Evolutionary conservation across 106 monocot species (phyloP).

Genomic region (Dioscorea dumetorum): DNA sequence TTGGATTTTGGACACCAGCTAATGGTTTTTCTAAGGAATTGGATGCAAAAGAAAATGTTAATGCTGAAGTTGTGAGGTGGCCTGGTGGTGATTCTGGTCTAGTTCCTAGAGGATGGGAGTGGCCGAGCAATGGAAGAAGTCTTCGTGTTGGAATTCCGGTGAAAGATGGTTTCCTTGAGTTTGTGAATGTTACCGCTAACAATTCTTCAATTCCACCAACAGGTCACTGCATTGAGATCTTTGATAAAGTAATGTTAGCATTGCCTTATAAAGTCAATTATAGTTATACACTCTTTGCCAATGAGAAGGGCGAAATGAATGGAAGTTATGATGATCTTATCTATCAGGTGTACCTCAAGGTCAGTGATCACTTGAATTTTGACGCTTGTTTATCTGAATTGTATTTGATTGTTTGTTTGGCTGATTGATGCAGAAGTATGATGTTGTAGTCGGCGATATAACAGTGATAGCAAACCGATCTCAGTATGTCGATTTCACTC

Average conservation of each 20-base stretch:
- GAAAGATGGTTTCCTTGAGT: slow-evolving; percentile 29
- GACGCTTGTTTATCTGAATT: not conserved
- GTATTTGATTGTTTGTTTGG: not conserved
- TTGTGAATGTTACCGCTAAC: slow-evolving; percentile 13
- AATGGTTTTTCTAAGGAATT: slow-evolving; percentile 11
- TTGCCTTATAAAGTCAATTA: slow-evolving; percentile 5
- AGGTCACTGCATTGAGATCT: slow-evolving; percentile 8
- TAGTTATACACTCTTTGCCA: not conserved
- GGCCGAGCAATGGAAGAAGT: slow-evolving; percentile 19
- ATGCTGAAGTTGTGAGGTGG: slow-evolving; percentile 11
- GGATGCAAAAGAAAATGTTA: slow-evolving; percentile 1
- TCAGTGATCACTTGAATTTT: slow-evolving; percentile 8
- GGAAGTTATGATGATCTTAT: slow-evolving; percentile 11
- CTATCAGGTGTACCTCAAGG: slow-evolving; percentile 1
- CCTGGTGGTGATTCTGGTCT: slow-evolving; percentile 13
- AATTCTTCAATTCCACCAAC: not conserved
- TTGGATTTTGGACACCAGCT: slow-evolving; percentile 46
- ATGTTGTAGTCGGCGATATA: slow-evolving; percentile 25
- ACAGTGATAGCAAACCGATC: slow-evolving; percentile 68
- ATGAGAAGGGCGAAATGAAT: not conserved
- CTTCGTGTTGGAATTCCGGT: slow-evolving; percentile 48
- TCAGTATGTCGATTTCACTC: slow-evolving; percentile 48
- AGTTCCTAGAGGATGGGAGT: slow-evolving; percentile 56
- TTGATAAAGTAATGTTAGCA: slow-evolving; percentile 6
- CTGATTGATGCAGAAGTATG: not conserved